These are phyloP conservation scores for Mrakia gelida DNA, from an alignment of 768 basidiomycete species.

Conservation along the genomic window DNA sequence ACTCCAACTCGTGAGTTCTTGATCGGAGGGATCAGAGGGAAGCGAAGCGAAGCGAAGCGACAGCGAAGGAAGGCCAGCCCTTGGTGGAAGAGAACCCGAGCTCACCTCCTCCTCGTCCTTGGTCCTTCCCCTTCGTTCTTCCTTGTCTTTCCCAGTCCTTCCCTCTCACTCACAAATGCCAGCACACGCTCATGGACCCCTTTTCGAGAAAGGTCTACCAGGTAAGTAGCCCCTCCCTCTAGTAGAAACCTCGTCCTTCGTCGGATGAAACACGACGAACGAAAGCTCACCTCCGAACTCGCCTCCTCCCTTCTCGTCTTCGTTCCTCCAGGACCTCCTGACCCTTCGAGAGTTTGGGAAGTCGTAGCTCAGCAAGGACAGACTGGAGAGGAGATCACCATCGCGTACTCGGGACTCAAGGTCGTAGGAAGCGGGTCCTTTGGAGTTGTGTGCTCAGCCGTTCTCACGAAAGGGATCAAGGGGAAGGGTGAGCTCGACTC, in stretches of 20 bases:
- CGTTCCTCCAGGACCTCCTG: slow-evolving; percentile 54
- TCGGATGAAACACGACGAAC: not conserved
- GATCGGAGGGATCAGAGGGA: too few species aligned
- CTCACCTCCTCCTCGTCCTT: too few species aligned
- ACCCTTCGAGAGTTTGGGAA: slow-evolving; percentile 89
- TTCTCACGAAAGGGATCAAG: slow-evolving; percentile 56
- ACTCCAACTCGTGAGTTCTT: too few species aligned
- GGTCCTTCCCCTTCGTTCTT: too few species aligned
- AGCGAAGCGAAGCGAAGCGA: too few species aligned
- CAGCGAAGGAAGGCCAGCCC: too few species aligned
- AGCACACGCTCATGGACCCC: not conserved
- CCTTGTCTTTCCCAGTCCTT: not conserved
- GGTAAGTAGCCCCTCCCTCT: too few species aligned
- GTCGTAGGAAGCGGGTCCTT: slow-evolving; percentile 98
- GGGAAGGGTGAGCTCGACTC: slow-evolving; percentile 33
- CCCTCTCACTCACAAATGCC: not conserved
- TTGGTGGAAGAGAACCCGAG: too few species aligned
- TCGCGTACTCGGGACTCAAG: slow-evolving; percentile 94
- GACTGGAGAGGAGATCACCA: slow-evolving; percentile 75
- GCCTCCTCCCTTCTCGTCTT: not conserved
- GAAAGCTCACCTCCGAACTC: not conserved
- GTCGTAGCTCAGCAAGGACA: slow-evolving; percentile 94
- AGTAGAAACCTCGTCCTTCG: too few species aligned
- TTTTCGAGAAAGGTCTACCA: not conserved
- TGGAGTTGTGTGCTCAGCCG: slow-evolving; percentile 95